phyloP scores from a whole-genome alignment of 345 rosid species.

The Sonneratia caseolaris region DNA sequence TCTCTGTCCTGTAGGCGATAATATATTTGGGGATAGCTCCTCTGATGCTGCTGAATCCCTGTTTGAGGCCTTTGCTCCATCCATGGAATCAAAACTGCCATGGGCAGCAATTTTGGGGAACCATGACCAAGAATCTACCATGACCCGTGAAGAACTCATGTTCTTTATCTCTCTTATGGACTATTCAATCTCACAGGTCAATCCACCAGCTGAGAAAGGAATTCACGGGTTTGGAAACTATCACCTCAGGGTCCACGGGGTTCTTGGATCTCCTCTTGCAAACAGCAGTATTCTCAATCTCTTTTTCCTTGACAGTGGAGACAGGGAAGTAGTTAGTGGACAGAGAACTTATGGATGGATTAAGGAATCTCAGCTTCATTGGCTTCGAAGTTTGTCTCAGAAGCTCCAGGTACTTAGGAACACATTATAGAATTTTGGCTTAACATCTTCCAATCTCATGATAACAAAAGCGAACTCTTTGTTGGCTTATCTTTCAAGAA shows the following conservation, averaged over 20 bases:
- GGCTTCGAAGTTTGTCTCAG: conserved; percentile 50
- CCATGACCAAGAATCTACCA: conserved; percentile 86
- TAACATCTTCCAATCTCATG: neutral
- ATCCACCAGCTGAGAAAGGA: conserved; percentile 37
- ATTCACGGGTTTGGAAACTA: conserved; percentile 86
- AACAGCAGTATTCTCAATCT: conserved; percentile 71
- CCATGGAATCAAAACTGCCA: conserved; percentile 59
- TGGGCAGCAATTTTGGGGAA: conserved; percentile 94
- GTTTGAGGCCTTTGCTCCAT: conserved; percentile 59
- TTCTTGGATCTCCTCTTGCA: conserved; percentile 63
- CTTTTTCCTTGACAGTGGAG: conserved; percentile 82
- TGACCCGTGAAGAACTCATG: conserved; percentile 80
- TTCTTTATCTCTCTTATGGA: conserved; percentile 77
- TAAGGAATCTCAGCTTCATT: conserved; percentile 72
- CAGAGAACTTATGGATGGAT: conserved; percentile 74
- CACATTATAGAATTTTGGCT: neutral
- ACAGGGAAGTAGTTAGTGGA: conserved; percentile 56
- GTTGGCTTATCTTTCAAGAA: neutral
- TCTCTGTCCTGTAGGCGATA: conserved; percentile 55
- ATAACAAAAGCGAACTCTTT: neutral
- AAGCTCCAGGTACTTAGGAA: conserved; percentile 31
- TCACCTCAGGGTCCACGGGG: conserved; percentile 50
- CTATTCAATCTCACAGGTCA: conserved; percentile 59
- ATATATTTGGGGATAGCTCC: conserved; percentile 74
- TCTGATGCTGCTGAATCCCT: conserved; percentile 89